Conservation (phyloP, 2,329 filamentous ascomycete genomes). For the Paecilomyces sp. region DNA sequence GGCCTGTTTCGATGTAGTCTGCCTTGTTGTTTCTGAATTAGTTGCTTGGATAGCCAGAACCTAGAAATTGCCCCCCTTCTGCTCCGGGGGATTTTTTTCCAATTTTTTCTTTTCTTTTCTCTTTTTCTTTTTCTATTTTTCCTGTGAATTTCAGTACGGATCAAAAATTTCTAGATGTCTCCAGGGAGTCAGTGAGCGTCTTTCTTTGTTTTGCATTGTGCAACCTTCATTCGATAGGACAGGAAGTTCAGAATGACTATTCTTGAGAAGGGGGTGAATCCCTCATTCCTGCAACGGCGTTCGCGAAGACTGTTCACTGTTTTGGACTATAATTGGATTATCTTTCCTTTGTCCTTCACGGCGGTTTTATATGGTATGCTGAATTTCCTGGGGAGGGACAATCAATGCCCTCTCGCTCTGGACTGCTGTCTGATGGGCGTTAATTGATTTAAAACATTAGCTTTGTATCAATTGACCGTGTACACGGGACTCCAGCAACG, state of each 20-base stretch:
- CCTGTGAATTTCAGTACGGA: background rate
- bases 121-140: background rate
- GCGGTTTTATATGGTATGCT: constrained; percentile 3
- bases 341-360: constrained; percentile 4
- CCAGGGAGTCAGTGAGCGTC: background rate
- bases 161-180: background rate
- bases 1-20: background rate
- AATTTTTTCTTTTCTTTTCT: background rate
- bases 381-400: background rate
- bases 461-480: background rate
- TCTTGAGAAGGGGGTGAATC: background rate
- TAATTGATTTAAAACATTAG: background rate
- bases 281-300: background rate
- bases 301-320: background rate
- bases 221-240: background rate
- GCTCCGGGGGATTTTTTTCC: background rate
- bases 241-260: background rate
- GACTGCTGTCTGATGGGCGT: background rate
- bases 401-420: background rate
- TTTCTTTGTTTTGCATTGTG: background rate
- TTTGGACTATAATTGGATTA: constrained; percentile 4
- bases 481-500: background rate
- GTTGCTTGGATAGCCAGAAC: background rate
- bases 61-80: background rate
- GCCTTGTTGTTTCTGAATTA: background rate